Evolutionary conservation across 2,329 filamentous ascomycete species (phyloP).

Genomic region (Ophiostoma piceae): DNA sequence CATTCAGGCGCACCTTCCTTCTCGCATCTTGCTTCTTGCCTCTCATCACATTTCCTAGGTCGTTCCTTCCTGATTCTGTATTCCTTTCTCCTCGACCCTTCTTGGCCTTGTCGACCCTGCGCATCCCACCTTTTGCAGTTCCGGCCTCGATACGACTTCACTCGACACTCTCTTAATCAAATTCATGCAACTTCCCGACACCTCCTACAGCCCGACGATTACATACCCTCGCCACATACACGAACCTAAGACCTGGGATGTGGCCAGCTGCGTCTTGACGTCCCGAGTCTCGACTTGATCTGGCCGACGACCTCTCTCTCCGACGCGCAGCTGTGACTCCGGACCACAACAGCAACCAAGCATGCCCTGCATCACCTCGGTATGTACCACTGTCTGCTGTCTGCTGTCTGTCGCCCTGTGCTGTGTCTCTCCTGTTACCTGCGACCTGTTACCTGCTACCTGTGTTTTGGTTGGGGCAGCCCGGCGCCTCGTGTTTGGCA

Average conservation of each 20-base stretch:
- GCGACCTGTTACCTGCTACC: background rate
- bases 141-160: background rate
- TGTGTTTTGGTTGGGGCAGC: conserved; percentile 11
- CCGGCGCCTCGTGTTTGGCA: background rate
- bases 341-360: conserved; percentile 21
- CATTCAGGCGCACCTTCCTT: conserved; percentile 7
- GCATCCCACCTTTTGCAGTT: background rate
- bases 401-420: background rate
- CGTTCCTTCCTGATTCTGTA: background rate
- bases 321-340: conserved; percentile 17
- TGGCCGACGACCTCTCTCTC: background rate
- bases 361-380: conserved; percentile 22
- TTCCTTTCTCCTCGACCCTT: background rate
- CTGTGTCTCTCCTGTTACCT: background rate
- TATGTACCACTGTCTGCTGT: conserved; percentile 19
- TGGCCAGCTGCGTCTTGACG: background rate
- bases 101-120: background rate
- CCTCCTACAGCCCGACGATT: background rate
- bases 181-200: background rate
- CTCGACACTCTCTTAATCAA: background rate
- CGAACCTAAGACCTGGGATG: background rate
- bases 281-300: conserved; percentile 1
- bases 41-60: background rate
- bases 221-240: background rate
- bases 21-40: background rate